Conservation (phyloP, 179 eudicot species). For the Silene vulgaris region DNA sequence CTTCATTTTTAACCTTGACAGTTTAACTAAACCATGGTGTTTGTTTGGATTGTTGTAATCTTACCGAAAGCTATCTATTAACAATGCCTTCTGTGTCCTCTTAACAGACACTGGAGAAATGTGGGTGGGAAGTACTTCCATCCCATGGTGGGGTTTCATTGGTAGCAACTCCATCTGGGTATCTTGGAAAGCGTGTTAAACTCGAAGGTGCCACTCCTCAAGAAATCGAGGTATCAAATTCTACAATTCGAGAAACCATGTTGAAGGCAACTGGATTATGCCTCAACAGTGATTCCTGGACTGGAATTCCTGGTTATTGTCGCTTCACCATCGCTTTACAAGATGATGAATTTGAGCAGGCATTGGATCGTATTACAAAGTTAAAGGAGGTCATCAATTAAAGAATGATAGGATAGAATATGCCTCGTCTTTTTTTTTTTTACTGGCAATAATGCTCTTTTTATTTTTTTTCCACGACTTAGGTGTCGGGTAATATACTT, state of each 20-base stretch:
- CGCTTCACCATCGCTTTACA: conserved; percentile 81
- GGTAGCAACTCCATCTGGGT: conserved; percentile 70
- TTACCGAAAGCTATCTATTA: background rate
- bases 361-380: conserved; percentile 54
- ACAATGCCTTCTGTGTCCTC: conserved; percentile 8
- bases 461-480: conserved; percentile 15
- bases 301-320: conserved; percentile 83
- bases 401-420: background rate
- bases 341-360: conserved; percentile 67
- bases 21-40: background rate
- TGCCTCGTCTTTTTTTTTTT: background rate
- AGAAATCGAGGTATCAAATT: conserved; percentile 53
- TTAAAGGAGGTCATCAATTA: conserved; percentile 36
- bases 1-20: background rate
- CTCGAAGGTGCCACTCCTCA: conserved; percentile 31
- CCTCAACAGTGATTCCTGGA: conserved; percentile 81
- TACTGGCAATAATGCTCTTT: background rate
- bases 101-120: conserved; percentile 63
- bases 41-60: background rate
- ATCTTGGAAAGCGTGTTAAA: conserved; percentile 53
- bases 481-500: conserved; percentile 17
- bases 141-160: conserved; percentile 71
- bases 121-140: conserved; percentile 90
- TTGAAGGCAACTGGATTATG: conserved; percentile 65
- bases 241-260: conserved; percentile 69